Conservation (phyloP, 2,329 filamentous ascomycete genomes). For the Volutella citrinella region DNA sequence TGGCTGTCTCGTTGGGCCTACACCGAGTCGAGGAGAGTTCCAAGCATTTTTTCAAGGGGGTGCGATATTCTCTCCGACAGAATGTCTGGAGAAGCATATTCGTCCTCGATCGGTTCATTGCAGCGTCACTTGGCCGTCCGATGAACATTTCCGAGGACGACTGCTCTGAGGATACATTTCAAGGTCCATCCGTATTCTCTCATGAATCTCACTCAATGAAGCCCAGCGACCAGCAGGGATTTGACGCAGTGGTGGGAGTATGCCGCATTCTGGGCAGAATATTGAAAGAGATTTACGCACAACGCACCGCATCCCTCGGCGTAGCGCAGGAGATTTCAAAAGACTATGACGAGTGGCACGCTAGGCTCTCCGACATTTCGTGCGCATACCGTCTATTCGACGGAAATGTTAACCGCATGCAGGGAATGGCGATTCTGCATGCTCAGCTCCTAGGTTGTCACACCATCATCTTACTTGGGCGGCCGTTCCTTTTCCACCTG, state of each 20-base stretch:
- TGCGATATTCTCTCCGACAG: conserved; percentile 46
- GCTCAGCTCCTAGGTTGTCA: conserved; percentile 61
- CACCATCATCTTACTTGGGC: conserved; percentile 59
- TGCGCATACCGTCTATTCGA: conserved; percentile 6
- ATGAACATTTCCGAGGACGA: conserved; percentile 60
- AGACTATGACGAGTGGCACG: conserved; percentile 16
- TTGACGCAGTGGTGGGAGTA: conserved; percentile 56
- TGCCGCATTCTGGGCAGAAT: conserved; percentile 57
- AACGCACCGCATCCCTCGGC: conserved; percentile 54
- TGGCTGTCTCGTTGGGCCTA: conserved; percentile 59
- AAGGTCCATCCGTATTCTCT: too few relatives aligned
- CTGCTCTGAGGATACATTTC: conserved; percentile 50
- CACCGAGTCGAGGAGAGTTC: conserved; percentile 57
- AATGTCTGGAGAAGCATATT: conserved; percentile 65
- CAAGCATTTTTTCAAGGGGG: conserved; percentile 47
- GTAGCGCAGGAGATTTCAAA: conserved; percentile 55
- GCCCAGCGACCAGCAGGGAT: too few relatives aligned
- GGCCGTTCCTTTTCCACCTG: conserved; percentile 62
- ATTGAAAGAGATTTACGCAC: conserved; percentile 58
- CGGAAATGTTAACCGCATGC: conserved; percentile 21
- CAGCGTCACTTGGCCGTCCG: conserved; percentile 60
- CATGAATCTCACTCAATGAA: too few relatives aligned
- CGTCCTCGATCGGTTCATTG: conserved; percentile 61
- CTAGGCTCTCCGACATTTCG: too few relatives aligned
- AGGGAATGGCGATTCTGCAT: conserved; percentile 60